Evolutionary conservation across 495 filamentous ascomycete species (phyloP).

Genomic region (Corynascus novoguineensis): DNA sequence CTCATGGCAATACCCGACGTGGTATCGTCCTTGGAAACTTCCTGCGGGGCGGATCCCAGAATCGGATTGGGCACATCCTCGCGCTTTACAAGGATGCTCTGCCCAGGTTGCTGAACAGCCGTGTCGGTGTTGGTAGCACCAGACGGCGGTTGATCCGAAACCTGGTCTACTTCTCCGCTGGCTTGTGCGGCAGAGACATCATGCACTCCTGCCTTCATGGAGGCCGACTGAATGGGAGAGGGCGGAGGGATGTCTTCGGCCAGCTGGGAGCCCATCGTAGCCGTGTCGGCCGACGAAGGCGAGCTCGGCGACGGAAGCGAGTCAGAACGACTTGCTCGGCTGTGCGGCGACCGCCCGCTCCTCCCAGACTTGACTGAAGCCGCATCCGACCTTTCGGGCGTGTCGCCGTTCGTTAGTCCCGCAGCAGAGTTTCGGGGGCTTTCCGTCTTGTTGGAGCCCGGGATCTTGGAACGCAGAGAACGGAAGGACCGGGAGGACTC

Average conservation of each 20-base stretch:
- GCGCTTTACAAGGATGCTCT: slow-evolving; percentile 80
- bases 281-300: slow-evolving; percentile 34
- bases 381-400: slow-evolving; percentile 66
- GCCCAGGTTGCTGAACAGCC: slow-evolving; percentile 52
- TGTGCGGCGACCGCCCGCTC: slow-evolving; percentile 48
- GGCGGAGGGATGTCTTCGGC: slow-evolving; percentile 71
- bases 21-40: slow-evolving; percentile 36
- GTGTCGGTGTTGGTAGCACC: slow-evolving; percentile 48
- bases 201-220: slow-evolving; percentile 62
- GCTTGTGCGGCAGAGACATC: slow-evolving; percentile 75
- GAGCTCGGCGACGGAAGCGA: slow-evolving; percentile 41
- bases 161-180: slow-evolving; percentile 86
- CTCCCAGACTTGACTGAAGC: slow-evolving; percentile 64
- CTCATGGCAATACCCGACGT: slow-evolving; percentile 53
- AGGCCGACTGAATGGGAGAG: slow-evolving; percentile 77
- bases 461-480: slow-evolving; percentile 61
- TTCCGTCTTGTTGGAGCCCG: slow-evolving; percentile 56
- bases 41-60: slow-evolving; percentile 33
- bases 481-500: slow-evolving; percentile 87
- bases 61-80: slow-evolving; percentile 53
- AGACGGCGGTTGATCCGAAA: slow-evolving; percentile 85
- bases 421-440: slow-evolving; percentile 75
- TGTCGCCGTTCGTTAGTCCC: slow-evolving; percentile 56
- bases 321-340: slow-evolving; percentile 34
- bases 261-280: slow-evolving; percentile 31